Evolutionary conservation across 1,284 basidiomycete species (phyloP), one percentile per base, ranked within the genome.

Genomic region (Inonotus hispidus): DNA sequence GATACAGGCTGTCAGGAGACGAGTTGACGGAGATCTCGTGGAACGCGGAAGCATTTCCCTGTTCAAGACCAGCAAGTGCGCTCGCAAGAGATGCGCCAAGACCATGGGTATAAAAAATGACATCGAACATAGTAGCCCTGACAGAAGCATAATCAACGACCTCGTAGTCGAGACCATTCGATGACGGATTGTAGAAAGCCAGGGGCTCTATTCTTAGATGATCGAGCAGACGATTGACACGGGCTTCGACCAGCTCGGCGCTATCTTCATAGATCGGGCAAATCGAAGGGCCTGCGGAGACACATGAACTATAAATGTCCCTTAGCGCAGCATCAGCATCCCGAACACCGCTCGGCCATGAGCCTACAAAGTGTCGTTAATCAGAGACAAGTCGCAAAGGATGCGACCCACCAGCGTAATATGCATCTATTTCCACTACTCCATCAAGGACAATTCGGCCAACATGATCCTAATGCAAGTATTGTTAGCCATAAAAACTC

Each of bases 401-500:
- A 29, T 19, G 2, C 25, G 7, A 23, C 50, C 35, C 13, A 59
- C 61, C 57, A 13, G 47, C 10, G 27, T 59, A 62, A 43, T 59
- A 62, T 38, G 53, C 47, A 29, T 58, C 56, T 21, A 56, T 37
- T 32, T 62, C 56, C 7, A 62, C 56, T 10, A 62, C 61, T 2
- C 66, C 66, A 29, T 67, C 66, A 35, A 67, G 52, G 14, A 66
- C 62, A 1, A 67, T 25, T 10, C 66, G 65, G 13, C 59, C 66
- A 4, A 67, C 62, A 43, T 67, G 62, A 19, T 67, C 56, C 65
- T 67, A n/a, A 29, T 27, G 13, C 16, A 16, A 43, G 41, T 14
- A 43, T 7, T 16, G 19, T 43, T n/a, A 43, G 16, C 41, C 7
- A 43, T 21, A 13, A 14, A 16, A n/a, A 16, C 14, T 1, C 11